Evolutionary conservation across 1,139 yeast genomes (phyloP).

Genomic region (Hyphopichia burtonii): DNA sequence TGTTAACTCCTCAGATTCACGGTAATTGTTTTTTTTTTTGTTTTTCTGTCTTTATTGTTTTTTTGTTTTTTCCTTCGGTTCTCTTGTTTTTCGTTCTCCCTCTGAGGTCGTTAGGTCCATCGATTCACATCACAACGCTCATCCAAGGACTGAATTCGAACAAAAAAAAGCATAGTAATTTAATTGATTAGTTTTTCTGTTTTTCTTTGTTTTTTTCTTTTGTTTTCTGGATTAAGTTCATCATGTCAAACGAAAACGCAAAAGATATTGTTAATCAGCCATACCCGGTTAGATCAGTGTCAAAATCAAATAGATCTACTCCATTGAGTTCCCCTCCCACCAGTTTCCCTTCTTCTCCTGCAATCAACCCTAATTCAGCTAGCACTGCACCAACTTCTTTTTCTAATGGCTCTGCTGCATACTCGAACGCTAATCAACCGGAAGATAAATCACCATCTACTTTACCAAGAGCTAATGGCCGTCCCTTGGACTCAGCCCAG

Average conservation of each 20-base stretch:
- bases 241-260: conserved; percentile 5
- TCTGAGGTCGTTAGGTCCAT: too few species aligned
- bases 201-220: too few species aligned
- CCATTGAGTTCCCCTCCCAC: conserved; percentile 11
- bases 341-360: conserved; percentile 14
- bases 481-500: neutral
- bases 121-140: too few species aligned
- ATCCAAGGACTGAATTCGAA: too few species aligned
- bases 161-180: too few species aligned
- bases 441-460: neutral
- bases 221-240: neutral
- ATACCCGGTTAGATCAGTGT: conserved; percentile 4
- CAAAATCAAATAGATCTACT: conserved; percentile 8
- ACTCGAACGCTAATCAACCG: neutral
- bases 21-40: neutral
- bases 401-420: neutral
- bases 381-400: neutral
- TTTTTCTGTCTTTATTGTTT: neutral
- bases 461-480: neutral
- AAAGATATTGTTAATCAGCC: conserved; percentile 6
- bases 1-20: neutral
- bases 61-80: neutral
- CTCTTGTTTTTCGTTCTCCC: too few species aligned
- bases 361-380: neutral
- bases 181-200: too few species aligned